Percentiles rank a stretch among this genome's conserved stretches.
phyloP scores from a whole-genome alignment of 306 rosid genomes.

The Begonia loranthoides region DNA sequence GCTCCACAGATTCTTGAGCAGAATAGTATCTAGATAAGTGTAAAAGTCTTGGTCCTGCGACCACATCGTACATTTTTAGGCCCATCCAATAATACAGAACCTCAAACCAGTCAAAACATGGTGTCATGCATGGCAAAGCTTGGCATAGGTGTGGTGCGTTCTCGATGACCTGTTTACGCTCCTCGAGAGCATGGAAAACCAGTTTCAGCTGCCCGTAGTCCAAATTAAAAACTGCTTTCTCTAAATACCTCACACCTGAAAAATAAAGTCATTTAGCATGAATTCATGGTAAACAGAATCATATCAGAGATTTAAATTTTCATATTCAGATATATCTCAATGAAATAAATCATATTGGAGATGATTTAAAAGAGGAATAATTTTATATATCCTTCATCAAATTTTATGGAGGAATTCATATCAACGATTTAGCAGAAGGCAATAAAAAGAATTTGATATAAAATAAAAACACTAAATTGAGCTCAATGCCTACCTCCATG shows the following conservation, averaged over 20 bases:
- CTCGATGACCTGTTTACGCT: constrained; percentile 85
- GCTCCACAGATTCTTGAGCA: constrained; percentile 69
- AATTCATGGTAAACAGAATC: constrained; percentile 6
- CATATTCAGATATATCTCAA: too few species aligned
- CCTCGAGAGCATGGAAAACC: constrained; percentile 95
- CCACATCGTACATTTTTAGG: constrained; percentile 93
- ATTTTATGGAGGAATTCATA: too few species aligned
- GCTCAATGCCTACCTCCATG: constrained; percentile 61
- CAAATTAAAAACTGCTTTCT: constrained; percentile 88
- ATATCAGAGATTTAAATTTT: too few species aligned
- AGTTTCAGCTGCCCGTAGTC: constrained; percentile 92
- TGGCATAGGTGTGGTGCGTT: constrained; percentile 98
- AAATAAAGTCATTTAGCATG: constrained; percentile 11
- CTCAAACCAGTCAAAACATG: constrained; percentile 93
- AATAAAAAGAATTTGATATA: too few species aligned
- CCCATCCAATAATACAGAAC: constrained; percentile 84
- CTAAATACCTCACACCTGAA: constrained; percentile 91
- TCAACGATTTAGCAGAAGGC: too few species aligned
- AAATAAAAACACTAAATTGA: too few species aligned
- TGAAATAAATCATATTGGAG: too few species aligned
- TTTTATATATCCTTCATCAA: too few species aligned
- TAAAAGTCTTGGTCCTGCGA: constrained; percentile 67
- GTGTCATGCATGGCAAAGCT: constrained; percentile 98
- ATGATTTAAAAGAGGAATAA: too few species aligned
- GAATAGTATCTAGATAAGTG: constrained; percentile 94